Base-by-base conservation (phyloP, 2,329 filamentous ascomycete genomes). In the Colletotrichum magnum region DNA sequence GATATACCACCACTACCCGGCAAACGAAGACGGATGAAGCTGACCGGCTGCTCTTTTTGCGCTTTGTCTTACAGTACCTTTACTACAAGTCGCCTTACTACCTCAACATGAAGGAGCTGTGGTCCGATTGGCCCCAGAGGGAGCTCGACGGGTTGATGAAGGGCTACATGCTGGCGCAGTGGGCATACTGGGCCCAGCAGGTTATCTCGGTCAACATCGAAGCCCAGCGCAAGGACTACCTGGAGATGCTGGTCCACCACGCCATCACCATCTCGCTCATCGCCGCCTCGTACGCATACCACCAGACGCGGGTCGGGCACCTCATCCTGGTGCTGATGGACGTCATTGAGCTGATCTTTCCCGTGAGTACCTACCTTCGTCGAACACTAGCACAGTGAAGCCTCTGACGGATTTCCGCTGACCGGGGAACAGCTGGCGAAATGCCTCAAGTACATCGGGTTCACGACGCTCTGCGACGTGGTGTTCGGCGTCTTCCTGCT, bases 251-350 rank as follows among this genome's bases (percentile, higher is more conserved):
- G 32, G 32, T 86, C 68, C 78, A 89, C 41, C 95, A 95, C 26
- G 87, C 96, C 68, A 79, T 92, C 73, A 82, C 97, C 68, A 81
- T 94, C 67, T 70, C 86, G 68, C 75, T 90, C 77, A 86, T 95
- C 77, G 82, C 93, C 69, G 81, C 85, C 58, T 85, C 32, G 32
- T 61, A 61, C 48, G 58, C 58, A 9, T 61, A 61, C 21, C 48
- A 61, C 48, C 48, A 61, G 16, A 61, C 58, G 21, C 48, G 48
- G 4, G 58, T 61, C 16, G 48, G 58, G 10, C 48, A 53, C 36
- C 58, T 61, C 18, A 61, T 61, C 4, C 4, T 61, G 21, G 48
- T 61, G 10, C 47, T 61, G 1, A 61, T 61, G 58, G 58, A 61
- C 36, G 58, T 61, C 15, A 61, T 61, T 6, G 58, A 61, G 16